Base-by-base conservation (phyloP, 306 rosid genomes). In the Acacia crassicarpa region DNA sequence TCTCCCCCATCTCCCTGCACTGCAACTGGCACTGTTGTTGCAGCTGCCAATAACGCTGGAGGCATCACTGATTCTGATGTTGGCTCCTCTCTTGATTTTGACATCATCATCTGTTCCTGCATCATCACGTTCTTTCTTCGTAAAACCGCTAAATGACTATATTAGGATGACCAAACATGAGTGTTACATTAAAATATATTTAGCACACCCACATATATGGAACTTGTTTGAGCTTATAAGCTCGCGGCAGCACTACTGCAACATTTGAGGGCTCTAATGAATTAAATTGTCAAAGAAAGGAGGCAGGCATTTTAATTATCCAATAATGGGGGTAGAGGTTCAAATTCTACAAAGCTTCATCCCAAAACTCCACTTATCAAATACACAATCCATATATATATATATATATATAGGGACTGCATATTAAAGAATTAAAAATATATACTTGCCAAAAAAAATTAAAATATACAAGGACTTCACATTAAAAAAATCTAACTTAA, bases 51-150 rank as follows among this genome's bases (percentile, higher is more conserved):
- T 73, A 75, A 45, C 5, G 77, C 75, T 45, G 78, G 58, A 61
- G 89, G 80, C 22, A 70, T 73, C 73, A 51, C 89, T 74, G 89
- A 56, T 76, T 80, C 93, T 80, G 94, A 85, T 61, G 40, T 78
- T 56, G 73, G 84, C n/a, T 85, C 91, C 74, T 80, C 25, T 74
- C 75, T 62, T 82, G 89, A 58, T 81, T 82, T 86, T 81, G 85
- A 80, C 83, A 78, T 77, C 74, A 53, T 15, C 58, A 51, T 51
- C 59, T 17, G 23, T 20, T 53, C 59, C 59, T 19, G 59, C 59
- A 0, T 19, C 59, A 53, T 17, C 58, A 6, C 19, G 59, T 53
- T 53, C 59, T 4, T 8, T 0, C 20, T 17, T 51, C 17, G 2
- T 15, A 51, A 51, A 7, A 19, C 20, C 7, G 19, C n/a, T 6